phyloP scores from a whole-genome alignment of 306 rosid species.

The Purshia tridentata region DNA sequence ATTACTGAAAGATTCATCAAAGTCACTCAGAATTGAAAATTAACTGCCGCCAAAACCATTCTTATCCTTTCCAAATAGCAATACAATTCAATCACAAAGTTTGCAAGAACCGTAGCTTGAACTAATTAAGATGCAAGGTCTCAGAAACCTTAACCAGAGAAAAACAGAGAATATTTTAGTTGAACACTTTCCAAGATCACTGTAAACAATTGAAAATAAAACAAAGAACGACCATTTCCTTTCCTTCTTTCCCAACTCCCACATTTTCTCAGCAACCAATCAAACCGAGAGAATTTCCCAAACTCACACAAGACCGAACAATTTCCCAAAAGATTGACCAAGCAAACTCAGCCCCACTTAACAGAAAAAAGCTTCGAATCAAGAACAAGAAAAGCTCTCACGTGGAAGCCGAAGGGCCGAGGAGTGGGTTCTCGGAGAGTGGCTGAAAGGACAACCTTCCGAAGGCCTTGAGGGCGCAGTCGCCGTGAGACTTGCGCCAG shows the following conservation, averaged over 20 bases:
- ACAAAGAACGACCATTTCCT: not conserved
- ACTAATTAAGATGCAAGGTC: not conserved
- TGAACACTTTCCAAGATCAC: no score
- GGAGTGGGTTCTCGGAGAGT: constrained; percentile 74
- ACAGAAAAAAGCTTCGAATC: not conserved
- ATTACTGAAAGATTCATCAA: not conserved
- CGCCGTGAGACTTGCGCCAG: constrained; percentile 66
- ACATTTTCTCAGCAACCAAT: not conserved
- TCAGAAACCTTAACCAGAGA: constrained; percentile 6
- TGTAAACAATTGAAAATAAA: no score
- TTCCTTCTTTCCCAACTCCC: not conserved
- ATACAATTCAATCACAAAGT: no score
- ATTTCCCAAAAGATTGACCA: no score
- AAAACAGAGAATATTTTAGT: not conserved
- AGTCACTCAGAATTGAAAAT: not conserved
- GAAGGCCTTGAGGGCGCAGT: constrained; percentile 54
- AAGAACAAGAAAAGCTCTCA: constrained; percentile 33
- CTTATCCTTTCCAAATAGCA: no score
- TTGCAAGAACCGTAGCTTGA: no score
- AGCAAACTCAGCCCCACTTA: not conserved
- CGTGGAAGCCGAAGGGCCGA: constrained; percentile 94
- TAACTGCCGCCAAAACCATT: not conserved
- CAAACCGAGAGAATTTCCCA: not conserved
- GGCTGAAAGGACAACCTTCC: constrained; percentile 90
- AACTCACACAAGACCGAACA: not conserved